Conservation (phyloP, 2,329 filamentous ascomycete species). For the Penicillium freii region DNA sequence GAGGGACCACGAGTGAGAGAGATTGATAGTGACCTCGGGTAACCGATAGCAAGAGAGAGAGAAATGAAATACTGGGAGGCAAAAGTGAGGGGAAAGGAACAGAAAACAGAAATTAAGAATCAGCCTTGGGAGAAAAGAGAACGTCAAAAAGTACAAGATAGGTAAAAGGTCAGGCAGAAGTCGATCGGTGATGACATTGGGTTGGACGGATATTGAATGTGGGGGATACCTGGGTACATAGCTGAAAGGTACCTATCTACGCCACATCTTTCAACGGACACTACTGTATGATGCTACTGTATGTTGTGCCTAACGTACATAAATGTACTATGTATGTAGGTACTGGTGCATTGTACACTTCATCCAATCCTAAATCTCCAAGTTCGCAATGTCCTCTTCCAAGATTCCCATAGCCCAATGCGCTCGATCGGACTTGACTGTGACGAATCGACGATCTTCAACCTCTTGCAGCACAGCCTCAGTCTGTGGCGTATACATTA, state of each 20-base stretch:
- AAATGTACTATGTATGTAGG: neutral
- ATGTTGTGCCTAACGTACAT: slow-evolving; percentile 6
- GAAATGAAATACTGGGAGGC: neutral
- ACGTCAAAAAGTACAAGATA: neutral
- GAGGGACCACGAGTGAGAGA: slow-evolving; percentile 20
- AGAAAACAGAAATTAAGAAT: slow-evolving; percentile 7
- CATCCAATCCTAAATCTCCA: slow-evolving; percentile 52
- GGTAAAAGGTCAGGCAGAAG: slow-evolving; percentile 22
- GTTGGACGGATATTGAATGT: neutral
- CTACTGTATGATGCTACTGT: slow-evolving; percentile 1
- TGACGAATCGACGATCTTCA: slow-evolving; percentile 54
- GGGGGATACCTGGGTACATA: neutral
- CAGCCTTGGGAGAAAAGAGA: slow-evolving; percentile 14
- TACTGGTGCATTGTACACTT: neutral
- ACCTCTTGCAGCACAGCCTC: slow-evolving; percentile 29
- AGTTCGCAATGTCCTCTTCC: slow-evolving; percentile 69
- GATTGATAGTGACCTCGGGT: neutral
- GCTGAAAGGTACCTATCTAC: neutral
- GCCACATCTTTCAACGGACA: slow-evolving; percentile 4
- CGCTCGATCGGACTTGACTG: slow-evolving; percentile 62
- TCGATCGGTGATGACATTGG: slow-evolving; percentile 18
- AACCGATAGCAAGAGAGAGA: neutral
- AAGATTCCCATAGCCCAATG: slow-evolving; percentile 77
- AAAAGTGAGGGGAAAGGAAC: neutral
- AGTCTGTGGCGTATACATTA: slow-evolving; percentile 24